Percentiles rank a stretch among this genome's conserved stretches.
These are phyloP conservation scores for Earliella scabrosa DNA, from an alignment of 1,284 basidiomycete genomes.

Conservation along the genomic window DNA sequence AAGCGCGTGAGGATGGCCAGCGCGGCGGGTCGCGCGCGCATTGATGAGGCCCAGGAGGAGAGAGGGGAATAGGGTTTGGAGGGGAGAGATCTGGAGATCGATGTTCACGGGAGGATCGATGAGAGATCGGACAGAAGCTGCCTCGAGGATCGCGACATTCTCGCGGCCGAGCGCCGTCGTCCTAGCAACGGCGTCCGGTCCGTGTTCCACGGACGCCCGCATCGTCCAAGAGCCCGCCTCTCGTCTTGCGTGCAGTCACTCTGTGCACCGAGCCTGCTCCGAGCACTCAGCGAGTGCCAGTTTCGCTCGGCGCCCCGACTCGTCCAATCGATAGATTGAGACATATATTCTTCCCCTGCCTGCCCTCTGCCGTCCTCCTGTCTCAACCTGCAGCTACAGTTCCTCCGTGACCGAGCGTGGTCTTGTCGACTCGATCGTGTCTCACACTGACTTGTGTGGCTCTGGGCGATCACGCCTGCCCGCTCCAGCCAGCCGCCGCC, in stretches of 20 bases:
- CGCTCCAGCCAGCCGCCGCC: too few species aligned
- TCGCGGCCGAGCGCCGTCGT: slow-evolving; percentile 8
- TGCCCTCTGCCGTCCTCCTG: not conserved
- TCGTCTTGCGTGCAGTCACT: too few species aligned
- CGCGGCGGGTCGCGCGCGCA: too few species aligned
- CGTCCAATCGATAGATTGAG: not conserved
- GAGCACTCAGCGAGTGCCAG: too few species aligned
- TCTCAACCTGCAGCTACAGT: not conserved
- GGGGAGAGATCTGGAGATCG: slow-evolving; percentile 1
- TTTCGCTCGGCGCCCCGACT: not conserved
- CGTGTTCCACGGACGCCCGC: slow-evolving; percentile 4
- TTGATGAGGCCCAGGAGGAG: not conserved
- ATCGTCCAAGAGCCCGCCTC: too few species aligned
- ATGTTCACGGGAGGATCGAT: slow-evolving; percentile 18
- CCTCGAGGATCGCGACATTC: slow-evolving; percentile 10
- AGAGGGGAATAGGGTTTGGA: not conserved
- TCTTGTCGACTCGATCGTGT: not conserved
- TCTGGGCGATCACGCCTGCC: not conserved
- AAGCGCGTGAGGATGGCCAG: too few species aligned
- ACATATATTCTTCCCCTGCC: not conserved
- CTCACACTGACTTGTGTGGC: not conserved
- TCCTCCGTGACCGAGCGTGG: too few species aligned
- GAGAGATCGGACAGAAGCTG: slow-evolving; percentile 13
- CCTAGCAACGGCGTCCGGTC: slow-evolving; percentile 12
- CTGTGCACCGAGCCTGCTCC: too few species aligned